These are phyloP conservation scores for Withania somnifera DNA, from an alignment of 305 asterid species.

Conservation along the genomic window DNA sequence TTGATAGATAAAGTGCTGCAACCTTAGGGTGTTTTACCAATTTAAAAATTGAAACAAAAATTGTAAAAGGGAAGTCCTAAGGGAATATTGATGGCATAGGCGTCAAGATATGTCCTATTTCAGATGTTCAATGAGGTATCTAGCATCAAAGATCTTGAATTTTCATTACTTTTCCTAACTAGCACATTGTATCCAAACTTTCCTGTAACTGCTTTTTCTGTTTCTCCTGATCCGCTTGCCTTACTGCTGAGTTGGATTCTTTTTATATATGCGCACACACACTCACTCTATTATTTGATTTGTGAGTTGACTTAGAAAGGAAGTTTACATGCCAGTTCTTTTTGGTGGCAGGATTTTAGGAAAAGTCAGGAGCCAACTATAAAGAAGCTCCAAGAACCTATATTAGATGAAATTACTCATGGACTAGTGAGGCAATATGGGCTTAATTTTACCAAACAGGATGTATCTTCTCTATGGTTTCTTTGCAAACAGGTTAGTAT, in stretches of 20 bases:
- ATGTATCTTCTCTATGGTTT: conserved; percentile 73
- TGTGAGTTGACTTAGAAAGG: neutral
- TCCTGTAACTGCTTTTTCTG: neutral
- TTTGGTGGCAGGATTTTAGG: conserved; percentile 44
- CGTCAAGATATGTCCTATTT: neutral
- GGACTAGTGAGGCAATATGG: conserved; percentile 54
- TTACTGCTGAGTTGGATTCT: neutral
- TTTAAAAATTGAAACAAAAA: neutral
- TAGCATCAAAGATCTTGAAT: neutral
- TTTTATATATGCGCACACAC: neutral
- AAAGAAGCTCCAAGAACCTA: conserved; percentile 66
- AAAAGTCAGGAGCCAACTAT: conserved; percentile 78
- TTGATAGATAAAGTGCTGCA: neutral
- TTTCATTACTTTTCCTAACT: neutral
- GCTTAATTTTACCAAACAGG: conserved; percentile 52
- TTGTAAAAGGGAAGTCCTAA: neutral
- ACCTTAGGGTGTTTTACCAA: neutral
- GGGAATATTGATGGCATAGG: neutral
- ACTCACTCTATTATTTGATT: neutral
- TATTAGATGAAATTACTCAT: conserved; percentile 49
- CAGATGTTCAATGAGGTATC: neutral
- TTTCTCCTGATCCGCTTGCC: neutral
- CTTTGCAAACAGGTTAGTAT: conserved; percentile 70
- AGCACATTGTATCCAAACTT: neutral
- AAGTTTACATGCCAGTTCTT: neutral